These are phyloP conservation scores for Tillandsia leiboldiana DNA, from an alignment of 176 grass and related monocot species.

Conservation along the genomic window DNA sequence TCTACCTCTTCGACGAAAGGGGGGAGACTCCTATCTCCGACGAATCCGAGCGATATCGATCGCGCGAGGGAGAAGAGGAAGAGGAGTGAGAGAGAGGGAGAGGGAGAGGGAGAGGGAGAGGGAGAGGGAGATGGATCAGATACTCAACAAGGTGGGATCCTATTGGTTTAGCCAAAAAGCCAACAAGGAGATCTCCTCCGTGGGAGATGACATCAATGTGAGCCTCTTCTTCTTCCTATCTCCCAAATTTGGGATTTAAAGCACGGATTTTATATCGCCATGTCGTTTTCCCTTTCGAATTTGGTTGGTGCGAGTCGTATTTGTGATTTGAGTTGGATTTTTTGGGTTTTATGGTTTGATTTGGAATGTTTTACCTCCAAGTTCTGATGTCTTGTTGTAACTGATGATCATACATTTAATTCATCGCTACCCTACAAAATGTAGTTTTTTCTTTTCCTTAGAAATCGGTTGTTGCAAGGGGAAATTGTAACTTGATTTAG, in stretches of 20 bases:
- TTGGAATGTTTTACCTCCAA: too few species aligned
- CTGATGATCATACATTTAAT: too few species aligned
- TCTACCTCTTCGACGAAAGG: too few species aligned
- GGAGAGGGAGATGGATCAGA: conserved; percentile 58
- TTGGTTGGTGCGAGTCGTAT: neutral
- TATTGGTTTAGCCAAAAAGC: conserved; percentile 95
- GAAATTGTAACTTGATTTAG: neutral
- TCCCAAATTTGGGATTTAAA: too few species aligned
- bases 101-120: neutral
- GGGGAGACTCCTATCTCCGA: too few species aligned
- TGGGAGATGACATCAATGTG: conserved; percentile 80
- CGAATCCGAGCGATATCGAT: too few species aligned
- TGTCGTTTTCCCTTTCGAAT: too few species aligned
- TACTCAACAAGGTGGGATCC: conserved; percentile 81
- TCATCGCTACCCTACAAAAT: too few species aligned
- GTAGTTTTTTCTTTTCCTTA: neutral
- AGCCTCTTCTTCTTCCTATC: neutral
- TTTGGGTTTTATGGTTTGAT: neutral
- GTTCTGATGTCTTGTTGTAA: too few species aligned
- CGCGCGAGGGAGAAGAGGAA: too few species aligned
- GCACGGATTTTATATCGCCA: too few species aligned
- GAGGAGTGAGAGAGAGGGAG: neutral
- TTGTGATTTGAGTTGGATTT: neutral
- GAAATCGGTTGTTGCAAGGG: neutral
- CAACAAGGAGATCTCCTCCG: conserved; percentile 84